These are phyloP conservation scores for Rhizopus sp. DNA, from an alignment of 371 early-diverging fungal genomes.

Conservation along the genomic window DNA sequence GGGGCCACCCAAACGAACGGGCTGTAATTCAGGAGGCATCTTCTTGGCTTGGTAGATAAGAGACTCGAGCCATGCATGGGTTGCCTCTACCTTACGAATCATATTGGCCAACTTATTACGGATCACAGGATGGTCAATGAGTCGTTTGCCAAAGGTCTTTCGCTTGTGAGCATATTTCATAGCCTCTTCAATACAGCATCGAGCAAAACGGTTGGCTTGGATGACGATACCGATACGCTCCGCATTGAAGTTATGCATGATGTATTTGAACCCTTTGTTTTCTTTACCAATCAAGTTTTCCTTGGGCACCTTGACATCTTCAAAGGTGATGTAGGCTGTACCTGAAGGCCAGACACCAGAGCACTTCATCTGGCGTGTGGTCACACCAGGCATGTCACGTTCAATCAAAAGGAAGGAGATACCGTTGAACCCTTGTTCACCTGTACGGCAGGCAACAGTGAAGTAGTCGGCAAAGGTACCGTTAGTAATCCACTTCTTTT, in stretches of 20 bases:
- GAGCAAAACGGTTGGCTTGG: slow-evolving; percentile 81
- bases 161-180: slow-evolving; percentile 84
- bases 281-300: slow-evolving; percentile 81
- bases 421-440: slow-evolving; percentile 78
- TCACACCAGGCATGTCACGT: slow-evolving; percentile 75
- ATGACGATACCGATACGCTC: slow-evolving; percentile 78
- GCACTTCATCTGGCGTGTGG: slow-evolving; percentile 79
- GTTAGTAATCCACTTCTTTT: slow-evolving; percentile 86
- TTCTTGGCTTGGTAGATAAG: slow-evolving; percentile 49
- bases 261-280: slow-evolving; percentile 84
- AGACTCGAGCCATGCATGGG: slow-evolving; percentile 70
- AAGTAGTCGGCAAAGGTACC: slow-evolving; percentile 79
- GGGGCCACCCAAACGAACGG: slow-evolving; percentile 68
- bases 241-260: slow-evolving; percentile 72
- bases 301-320: slow-evolving; percentile 83
- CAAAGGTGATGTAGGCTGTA: slow-evolving; percentile 70
- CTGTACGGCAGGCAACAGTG: slow-evolving; percentile 68
- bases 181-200: slow-evolving; percentile 83
- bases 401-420: slow-evolving; percentile 75
- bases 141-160: slow-evolving; percentile 79
- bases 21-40: slow-evolving; percentile 57
- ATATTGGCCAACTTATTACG: slow-evolving; percentile 72
- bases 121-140: slow-evolving; percentile 71
- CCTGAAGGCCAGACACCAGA: slow-evolving; percentile 84
- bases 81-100: slow-evolving; percentile 72